These are phyloP conservation scores for Aspergillus brunneoviolaceus DNA, from an alignment of 2,329 filamentous ascomycete genomes.

Conservation along the genomic window DNA sequence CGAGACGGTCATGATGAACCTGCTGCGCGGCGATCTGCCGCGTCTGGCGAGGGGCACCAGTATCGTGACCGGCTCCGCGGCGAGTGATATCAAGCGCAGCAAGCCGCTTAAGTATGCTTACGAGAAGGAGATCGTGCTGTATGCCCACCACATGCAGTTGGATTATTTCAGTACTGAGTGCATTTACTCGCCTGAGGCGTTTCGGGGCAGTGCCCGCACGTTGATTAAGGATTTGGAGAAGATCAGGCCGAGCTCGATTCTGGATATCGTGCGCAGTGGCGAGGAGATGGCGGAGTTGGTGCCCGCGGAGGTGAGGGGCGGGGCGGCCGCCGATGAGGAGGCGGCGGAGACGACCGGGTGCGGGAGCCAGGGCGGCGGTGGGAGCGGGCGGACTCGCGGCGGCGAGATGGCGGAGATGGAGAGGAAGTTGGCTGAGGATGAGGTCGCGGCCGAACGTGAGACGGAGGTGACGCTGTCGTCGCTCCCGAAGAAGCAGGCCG, in stretches of 20 bases:
- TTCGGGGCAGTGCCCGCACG: slow-evolving; percentile 84
- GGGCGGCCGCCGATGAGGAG: slow-evolving; percentile 50
- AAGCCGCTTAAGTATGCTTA: slow-evolving; percentile 98
- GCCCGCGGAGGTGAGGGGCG: slow-evolving; percentile 53
- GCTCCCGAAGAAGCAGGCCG: slow-evolving; percentile 19
- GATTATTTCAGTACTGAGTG: slow-evolving; percentile 99
- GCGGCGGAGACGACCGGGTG: slow-evolving; percentile 71
- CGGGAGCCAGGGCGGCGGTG: slow-evolving; percentile 53
- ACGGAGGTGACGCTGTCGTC: slow-evolving; percentile 58
- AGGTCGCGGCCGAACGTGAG: slow-evolving; percentile 61
- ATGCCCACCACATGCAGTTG: slow-evolving; percentile 93
- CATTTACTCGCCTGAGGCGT: slow-evolving; percentile 96
- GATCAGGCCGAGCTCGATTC: slow-evolving; percentile 86
- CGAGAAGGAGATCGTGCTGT: slow-evolving; percentile 97
- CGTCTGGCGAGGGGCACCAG: slow-evolving; percentile 84
- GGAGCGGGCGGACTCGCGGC: slow-evolving; percentile 63
- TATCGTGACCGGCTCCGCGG: slow-evolving; percentile 75
- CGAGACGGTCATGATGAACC: slow-evolving; percentile 96
- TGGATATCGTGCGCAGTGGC: slow-evolving; percentile 91
- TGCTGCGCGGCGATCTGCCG: slow-evolving; percentile 85
- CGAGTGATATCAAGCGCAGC: slow-evolving; percentile 88
- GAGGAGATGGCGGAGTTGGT: slow-evolving; percentile 95
- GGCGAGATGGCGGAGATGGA: slow-evolving; percentile 84
- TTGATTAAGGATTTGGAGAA: slow-evolving; percentile 95
- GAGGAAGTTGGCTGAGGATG: slow-evolving; percentile 65